Conservation (phyloP, 2,329 filamentous ascomycete genomes). For the Helicocarpus griseus region DNA sequence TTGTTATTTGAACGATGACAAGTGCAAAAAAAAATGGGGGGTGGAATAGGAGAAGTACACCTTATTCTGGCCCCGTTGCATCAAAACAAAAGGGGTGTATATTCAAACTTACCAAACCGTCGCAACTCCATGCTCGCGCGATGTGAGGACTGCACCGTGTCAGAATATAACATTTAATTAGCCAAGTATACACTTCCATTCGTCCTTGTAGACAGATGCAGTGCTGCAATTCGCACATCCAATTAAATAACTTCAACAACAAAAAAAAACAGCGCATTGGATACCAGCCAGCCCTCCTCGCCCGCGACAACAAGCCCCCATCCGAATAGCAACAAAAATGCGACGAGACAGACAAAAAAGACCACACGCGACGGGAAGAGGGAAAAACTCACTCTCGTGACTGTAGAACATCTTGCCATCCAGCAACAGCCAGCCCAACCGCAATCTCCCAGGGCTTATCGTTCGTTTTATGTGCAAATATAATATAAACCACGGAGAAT, state of each 20-base stretch:
- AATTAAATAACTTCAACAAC: no score
- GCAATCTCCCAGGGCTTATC: not conserved
- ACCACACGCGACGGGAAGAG: not conserved
- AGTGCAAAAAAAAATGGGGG: conserved; percentile 1
- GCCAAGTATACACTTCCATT: not conserved
- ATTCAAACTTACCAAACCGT: conserved; percentile 68
- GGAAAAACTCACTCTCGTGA: conserved; percentile 65
- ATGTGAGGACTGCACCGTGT: conserved; percentile 57
- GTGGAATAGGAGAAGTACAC: not conserved
- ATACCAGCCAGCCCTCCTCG: no score
- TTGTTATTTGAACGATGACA: not conserved
- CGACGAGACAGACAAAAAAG: not conserved
- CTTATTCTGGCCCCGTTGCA: no score
- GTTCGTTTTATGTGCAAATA: not conserved
- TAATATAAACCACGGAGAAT: not conserved
- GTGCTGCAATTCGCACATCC: no score
- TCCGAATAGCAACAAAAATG: not conserved
- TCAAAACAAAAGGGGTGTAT: no score
- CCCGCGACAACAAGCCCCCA: no score
- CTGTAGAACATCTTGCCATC: conserved; percentile 73
- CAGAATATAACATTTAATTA: not conserved
- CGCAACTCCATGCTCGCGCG: conserved; percentile 78
- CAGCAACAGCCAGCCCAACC: not conserved
- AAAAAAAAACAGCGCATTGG: no score
- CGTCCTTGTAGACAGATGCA: not conserved